These are phyloP conservation scores for Chlorella sp. DNA, from an alignment of 139 green algal species.

Conservation along the genomic window DNA sequence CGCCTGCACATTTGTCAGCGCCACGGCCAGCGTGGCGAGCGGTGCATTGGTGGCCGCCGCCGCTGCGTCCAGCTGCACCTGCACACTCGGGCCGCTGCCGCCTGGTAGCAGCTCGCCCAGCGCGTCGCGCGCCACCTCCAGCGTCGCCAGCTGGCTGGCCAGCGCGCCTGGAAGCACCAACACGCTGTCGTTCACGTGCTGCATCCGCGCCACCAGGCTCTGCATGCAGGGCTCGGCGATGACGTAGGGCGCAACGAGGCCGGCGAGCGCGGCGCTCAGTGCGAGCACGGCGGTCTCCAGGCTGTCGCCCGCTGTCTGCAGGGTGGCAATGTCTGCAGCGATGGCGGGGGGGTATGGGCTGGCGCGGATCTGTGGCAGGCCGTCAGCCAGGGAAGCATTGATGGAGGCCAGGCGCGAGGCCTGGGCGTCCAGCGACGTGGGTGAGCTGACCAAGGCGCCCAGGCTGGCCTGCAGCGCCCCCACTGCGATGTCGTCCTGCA, in stretches of 20 bases:
- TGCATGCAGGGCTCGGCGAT: constrained; percentile 7
- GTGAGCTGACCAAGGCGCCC: background rate
- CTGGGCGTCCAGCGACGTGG: background rate
- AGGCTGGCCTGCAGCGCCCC: background rate
- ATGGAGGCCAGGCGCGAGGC: background rate
- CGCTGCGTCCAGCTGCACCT: background rate
- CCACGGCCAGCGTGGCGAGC: background rate
- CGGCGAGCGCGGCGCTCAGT: background rate
- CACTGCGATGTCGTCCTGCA: background rate
- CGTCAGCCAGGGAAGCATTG: background rate
- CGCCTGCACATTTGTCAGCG: background rate
- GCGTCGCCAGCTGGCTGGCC: background rate
- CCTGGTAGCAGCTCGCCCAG: background rate
- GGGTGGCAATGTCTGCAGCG: background rate
- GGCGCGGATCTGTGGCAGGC: background rate
- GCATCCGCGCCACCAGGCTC: constrained; percentile 1
- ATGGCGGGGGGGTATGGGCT: background rate
- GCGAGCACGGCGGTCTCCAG: background rate
- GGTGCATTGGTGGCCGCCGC: background rate
- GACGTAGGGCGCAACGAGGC: constrained; percentile 12
- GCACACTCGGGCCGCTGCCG: background rate
- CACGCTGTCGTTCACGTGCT: constrained; percentile 19
- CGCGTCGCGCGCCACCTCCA: background rate
- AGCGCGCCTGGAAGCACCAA: constrained; percentile 15
- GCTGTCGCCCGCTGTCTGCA: background rate